Base-by-base conservation (phyloP, 345 rosid species). In the Acer yangbiense region DNA sequence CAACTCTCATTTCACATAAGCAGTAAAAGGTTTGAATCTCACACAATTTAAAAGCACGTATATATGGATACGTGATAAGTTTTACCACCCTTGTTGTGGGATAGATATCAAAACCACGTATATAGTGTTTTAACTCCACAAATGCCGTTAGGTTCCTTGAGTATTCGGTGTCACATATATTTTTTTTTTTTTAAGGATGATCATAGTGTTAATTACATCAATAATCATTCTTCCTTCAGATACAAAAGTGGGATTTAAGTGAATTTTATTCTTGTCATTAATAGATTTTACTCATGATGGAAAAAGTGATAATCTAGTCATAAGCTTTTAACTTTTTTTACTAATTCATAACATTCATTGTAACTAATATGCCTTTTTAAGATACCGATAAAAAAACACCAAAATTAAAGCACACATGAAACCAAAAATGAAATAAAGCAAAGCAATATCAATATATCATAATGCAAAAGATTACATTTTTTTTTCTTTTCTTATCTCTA, bases 181-280 rank as follows among this genome's bases (percentile, higher is more conserved):
- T 23, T 23, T 23, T 25, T 32, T 32, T 35, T 0, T 35, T 35
- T 35, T 0, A 35, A 35, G 39, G 39, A 35, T 4, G 39, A 35
- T 11, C 46, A 43, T 9, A 7, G 46, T 44, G 62, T 72, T 68
- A 62, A 82, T 80, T 25, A 65, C 74, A 60, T 69, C 23, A 50
- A 9, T 52, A 63, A 78, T 65, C 75, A 78, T 80, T 27, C 7
- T 68, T 68, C 7, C 73, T 78, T 76, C 64, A 6, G 71, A 20
- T 9, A 50, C 6, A 69, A 76, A 76, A 66, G 76, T 29, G 9
- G 21, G 16, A 35, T 52, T 32, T 43, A 13, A 58, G 48, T 2
- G 74, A 72, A 57, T 57, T 57, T 3, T 57, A 16, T n/a, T 14
- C 8, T 14, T n/a, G 50, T 46, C 54, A 72, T 17, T 20, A 1